Conservation (phyloP, 139 green algal species). For the Astrephomene gubernaculifera region DNA sequence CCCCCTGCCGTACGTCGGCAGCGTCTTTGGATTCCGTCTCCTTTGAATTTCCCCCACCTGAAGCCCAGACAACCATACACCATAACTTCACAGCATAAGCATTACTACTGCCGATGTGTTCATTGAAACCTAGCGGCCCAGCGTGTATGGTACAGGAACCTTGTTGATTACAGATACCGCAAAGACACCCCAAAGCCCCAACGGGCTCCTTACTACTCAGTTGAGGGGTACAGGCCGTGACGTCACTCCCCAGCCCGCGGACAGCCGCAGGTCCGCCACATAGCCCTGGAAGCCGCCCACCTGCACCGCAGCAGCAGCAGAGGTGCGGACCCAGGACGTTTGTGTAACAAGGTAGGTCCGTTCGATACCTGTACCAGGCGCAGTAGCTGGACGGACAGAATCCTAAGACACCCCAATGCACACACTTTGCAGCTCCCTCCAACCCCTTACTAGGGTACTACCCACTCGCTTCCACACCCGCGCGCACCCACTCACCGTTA, state of each 20-base stretch:
- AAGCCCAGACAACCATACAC: too few species aligned
- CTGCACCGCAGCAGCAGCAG: not conserved
- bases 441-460: not conserved
- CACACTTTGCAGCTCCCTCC: not conserved
- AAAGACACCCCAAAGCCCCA: too few species aligned
- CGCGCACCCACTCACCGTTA: not conserved
- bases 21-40: too few species aligned
- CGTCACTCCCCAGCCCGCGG: not conserved
- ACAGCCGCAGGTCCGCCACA: not conserved
- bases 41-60: too few species aligned
- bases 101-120: too few species aligned
- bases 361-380: not conserved
- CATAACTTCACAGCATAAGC: too few species aligned
- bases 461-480: not conserved
- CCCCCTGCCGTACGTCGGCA: too few species aligned
- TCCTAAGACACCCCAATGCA: not conserved
- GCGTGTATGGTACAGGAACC: too few species aligned
- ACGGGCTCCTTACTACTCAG: too few species aligned
- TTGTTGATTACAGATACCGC: too few species aligned
- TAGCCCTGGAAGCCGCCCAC: slow-evolving; percentile 26
- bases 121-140: too few species aligned
- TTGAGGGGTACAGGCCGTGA: too few species aligned
- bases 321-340: not conserved
- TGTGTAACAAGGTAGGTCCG: not conserved
- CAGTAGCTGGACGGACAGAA: not conserved